Evolutionary conservation across 176 grass and related monocot genomes (phyloP), one percentile per base, ranked within the genome.

Genomic region (Sorghum bicolor): DNA sequence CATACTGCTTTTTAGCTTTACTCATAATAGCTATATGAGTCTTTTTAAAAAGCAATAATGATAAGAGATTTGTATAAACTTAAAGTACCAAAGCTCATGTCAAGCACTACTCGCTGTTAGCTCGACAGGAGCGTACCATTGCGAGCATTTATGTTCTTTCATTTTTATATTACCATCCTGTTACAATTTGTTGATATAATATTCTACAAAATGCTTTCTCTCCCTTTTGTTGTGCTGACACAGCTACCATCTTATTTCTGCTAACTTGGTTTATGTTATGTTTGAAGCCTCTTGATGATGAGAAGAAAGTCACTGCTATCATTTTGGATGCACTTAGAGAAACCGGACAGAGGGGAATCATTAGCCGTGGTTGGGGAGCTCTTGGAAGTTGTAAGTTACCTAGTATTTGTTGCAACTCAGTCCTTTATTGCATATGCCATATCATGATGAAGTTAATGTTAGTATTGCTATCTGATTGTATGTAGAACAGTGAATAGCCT

Each of bases 281-380:
- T 74, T 74, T 70, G 37, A 95, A 98, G 96, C 96, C 96, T 89
- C 91, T 98, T 77, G 96, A 92, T 75, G 91, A 98, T 92, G 93
- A 90, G 77, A 95, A 93, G 81, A 98, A 89, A 82, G 92, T 93
- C 80, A 95, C 87, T 45, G n/a, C 83, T 36, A 83, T 95, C 77
- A 95, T 95, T 84, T 78, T 98, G 69, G 91, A 93, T 55, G 96
- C 93, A 16, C 83, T 98, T 67, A 96, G 91, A 89, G 93, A 94
- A 88, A 92, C 83, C 53, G 96, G 96, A 78, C 96, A 98, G 48
- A 88, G 93, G 80, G 93, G 96, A 80, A 96, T 98, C 76, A 96
- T 98, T 81, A 92, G 91, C 43, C 91, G 89, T 74, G 96, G 96
- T 80, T 98, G 96, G 96, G 96, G 96, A 52, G 89, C 86, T 87